Evolutionary conservation across 2,329 filamentous ascomycete species (phyloP).

Genomic region (Magnaporthiopsis poae): DNA sequence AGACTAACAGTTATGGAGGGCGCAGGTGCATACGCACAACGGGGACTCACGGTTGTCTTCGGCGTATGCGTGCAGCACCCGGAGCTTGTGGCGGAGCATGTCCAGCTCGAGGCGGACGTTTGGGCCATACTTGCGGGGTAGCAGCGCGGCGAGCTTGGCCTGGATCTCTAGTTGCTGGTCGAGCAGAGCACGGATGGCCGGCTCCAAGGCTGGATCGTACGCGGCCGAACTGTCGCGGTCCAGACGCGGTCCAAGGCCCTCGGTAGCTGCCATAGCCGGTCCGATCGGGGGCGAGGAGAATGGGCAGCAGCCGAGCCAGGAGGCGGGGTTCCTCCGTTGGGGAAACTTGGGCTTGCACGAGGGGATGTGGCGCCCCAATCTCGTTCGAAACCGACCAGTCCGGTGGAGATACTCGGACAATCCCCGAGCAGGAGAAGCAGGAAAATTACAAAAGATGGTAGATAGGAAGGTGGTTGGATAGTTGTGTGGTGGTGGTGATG

Average conservation of each 20-base stretch:
- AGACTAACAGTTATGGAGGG: not conserved
- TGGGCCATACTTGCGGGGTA: conserved; percentile 37
- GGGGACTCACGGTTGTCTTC: conserved; percentile 39
- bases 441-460: not conserved
- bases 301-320: conserved; percentile 1
- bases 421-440: not conserved
- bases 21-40: not conserved
- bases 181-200: conserved; percentile 35
- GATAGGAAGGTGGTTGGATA: not conserved
- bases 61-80: conserved; percentile 37
- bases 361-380: not conserved
- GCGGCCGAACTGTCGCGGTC: conserved; percentile 17
- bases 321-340: not conserved
- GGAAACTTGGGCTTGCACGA: not conserved
- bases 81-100: conserved; percentile 47
- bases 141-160: conserved; percentile 37
- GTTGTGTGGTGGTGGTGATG: not conserved
- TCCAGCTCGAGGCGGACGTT: conserved; percentile 40
- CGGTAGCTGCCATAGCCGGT: conserved; percentile 6
- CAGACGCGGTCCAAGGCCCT: conserved; percentile 1
- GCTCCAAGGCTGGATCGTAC: conserved; percentile 31
- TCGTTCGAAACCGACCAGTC: not conserved
- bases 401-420: no score
- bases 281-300: not conserved
- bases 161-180: conserved; percentile 45